A percentile compares a stretch with the other conserved stretches of the same genome.
These are phyloP conservation scores for Rhizoctonia solani DNA, from an alignment of 1,284 basidiomycete genomes.

Conservation along the genomic window DNA sequence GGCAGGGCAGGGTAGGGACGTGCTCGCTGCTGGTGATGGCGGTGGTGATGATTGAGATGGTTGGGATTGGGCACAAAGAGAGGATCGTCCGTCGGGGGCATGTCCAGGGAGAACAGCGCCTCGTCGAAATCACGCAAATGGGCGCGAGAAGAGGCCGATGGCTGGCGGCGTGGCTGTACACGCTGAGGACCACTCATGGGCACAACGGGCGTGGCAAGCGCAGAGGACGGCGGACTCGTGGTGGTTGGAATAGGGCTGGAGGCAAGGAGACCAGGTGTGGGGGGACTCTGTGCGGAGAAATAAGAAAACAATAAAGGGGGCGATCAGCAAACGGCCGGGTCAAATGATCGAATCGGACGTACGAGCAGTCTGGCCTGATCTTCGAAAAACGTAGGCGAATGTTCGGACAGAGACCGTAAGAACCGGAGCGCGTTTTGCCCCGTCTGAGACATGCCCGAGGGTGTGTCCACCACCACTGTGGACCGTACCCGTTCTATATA, in stretches of 20 bases:
- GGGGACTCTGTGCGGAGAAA: too few relatives aligned
- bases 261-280: too few relatives aligned
- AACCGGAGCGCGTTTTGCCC: slow-evolving; percentile 30
- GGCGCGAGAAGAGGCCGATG: too few relatives aligned
- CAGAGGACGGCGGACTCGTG: not conserved
- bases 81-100: slow-evolving; percentile 24
- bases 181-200: slow-evolving; percentile 15
- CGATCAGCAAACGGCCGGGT: not conserved
- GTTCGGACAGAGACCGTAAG: slow-evolving; percentile 28
- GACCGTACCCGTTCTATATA: too few relatives aligned
- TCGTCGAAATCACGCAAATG: slow-evolving; percentile 19
- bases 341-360: not conserved
- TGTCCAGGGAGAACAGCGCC: slow-evolving; percentile 29
- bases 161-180: not conserved
- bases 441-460: slow-evolving; percentile 25
- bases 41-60: too few relatives aligned
- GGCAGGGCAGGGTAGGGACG: slow-evolving; percentile 21
- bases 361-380: slow-evolving; percentile 14
- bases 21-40: not conserved
- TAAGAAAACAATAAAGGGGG: too few relatives aligned
- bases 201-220: slow-evolving; percentile 6
- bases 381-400: slow-evolving; percentile 30
- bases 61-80: not conserved
- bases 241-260: too few relatives aligned
- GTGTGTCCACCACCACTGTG: slow-evolving; percentile 28